Base-by-base conservation (phyloP, 2,329 filamentous ascomycete species). In the Orbilia javanica region DNA sequence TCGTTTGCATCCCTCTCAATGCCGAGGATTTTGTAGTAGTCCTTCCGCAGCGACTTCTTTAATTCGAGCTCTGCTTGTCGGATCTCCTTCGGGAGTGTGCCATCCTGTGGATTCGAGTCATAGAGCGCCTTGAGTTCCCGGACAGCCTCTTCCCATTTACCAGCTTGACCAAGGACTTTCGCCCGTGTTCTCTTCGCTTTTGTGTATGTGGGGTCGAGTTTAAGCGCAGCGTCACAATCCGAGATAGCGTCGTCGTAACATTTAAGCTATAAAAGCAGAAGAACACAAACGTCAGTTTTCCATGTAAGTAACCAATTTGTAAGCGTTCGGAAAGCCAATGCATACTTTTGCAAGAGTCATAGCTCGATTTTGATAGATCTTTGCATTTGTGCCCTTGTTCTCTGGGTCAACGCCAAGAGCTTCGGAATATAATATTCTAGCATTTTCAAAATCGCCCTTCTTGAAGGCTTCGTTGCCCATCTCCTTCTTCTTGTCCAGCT, bases 11-110 rank as follows among this genome's bases (percentile, higher is more conserved):
- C 92, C 87, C 97, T 98, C 73, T 92, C 87, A 7, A 99, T 86
- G 4, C 91, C 92, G 66, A 99, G 89, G 81, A 98, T 97, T 89
- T 97, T 97, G 87, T 99, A 99, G 86, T 97, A 98, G 83, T 99
- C 96, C 85, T 99, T 99, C 79, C 96, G 89, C 85, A 95, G 92
- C 84, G 92, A 92, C 90, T 98, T 98, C 90, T 99, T 99, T 80
- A 98, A 87, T 86, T 99, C 96, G 27, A 97, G 87, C 86, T 99
- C 95, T 0, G 95, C 96, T 82, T 91, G 92, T 72, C 93, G 91
- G 52, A 98, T 90, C 82, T 99, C 96, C 84, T 92, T 94, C 64
- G 88, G 87, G 77, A 98, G 91, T 13, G 88, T 90, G 48, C 90
- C 89, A 84, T 99, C 96, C 79, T 90, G 88, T 1, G 94, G 94